A percentile compares a stretch with the other conserved stretches of the same genome.
Conservation (phyloP, 1,284 basidiomycete species). For the Puccinia horiana region DNA sequence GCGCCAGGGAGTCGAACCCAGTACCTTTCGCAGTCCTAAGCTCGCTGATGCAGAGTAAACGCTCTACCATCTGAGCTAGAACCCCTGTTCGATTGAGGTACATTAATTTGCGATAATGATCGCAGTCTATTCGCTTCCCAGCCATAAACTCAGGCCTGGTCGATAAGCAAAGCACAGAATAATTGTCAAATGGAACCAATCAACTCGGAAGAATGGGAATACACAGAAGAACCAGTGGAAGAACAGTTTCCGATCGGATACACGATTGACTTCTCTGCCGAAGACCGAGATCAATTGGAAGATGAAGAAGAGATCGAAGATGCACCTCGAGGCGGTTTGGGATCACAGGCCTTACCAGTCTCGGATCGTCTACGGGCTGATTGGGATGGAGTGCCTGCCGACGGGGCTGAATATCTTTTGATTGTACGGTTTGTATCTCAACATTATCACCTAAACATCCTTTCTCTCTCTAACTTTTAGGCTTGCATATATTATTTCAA, state of each 20-base stretch:
- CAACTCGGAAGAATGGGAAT: not conserved
- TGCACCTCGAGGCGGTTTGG: conserved; percentile 26
- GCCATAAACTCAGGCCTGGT: no score
- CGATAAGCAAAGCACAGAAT: no score
- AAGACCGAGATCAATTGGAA: not conserved
- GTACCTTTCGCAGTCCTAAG: conserved; percentile 16
- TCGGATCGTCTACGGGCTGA: not conserved
- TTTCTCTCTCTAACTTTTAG: not conserved
- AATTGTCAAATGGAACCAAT: not conserved
- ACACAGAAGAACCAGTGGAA: not conserved
- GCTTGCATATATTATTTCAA: not conserved
- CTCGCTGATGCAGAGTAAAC: conserved; percentile 15
- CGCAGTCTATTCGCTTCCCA: not conserved
- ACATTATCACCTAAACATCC: not conserved
- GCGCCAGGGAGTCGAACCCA: conserved; percentile 43
- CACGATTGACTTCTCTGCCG: conserved; percentile 25
- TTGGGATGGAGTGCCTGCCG: conserved; percentile 24
- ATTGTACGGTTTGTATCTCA: conserved; percentile 22
- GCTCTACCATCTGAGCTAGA: conserved; percentile 47
- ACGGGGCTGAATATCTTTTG: conserved; percentile 42
- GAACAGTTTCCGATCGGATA: conserved; percentile 36
- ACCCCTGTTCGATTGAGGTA: conserved; percentile 10
- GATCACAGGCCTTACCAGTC: conserved; percentile 35
- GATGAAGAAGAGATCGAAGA: not conserved
- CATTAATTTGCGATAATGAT: no score